Evolutionary conservation across 805 yeast species (phyloP).

Genomic region (Alloascoidea africana): DNA sequence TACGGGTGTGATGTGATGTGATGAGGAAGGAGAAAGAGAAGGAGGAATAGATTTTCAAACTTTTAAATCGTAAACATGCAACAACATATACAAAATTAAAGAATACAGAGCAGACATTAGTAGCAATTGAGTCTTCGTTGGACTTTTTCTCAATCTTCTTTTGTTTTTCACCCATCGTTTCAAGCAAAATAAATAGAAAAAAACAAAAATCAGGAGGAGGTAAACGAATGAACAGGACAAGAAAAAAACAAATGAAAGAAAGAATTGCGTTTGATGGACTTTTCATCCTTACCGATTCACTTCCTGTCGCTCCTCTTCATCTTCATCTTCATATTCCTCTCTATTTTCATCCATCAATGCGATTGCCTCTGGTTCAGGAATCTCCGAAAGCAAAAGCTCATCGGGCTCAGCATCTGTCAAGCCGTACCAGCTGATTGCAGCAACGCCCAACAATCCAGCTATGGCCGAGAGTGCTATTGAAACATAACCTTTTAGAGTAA

Average conservation of each 20-base stretch:
- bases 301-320: constrained; percentile 2
- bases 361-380: neutral
- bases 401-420: constrained; percentile 34
- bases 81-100: too few relatives aligned
- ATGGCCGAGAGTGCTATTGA: constrained; percentile 85
- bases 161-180: too few relatives aligned
- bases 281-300: constrained; percentile 2
- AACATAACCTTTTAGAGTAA: constrained; percentile 90
- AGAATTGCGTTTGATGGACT: constrained; percentile 13
- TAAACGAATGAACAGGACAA: neutral
- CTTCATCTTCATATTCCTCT: neutral
- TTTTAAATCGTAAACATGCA: too few relatives aligned
- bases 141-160: too few relatives aligned
- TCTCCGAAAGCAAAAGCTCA: neutral
- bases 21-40: too few relatives aligned
- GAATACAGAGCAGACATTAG: too few relatives aligned
- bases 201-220: too few relatives aligned
- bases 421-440: constrained; percentile 71
- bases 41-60: too few relatives aligned
- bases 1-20: neutral
- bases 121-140: too few relatives aligned
- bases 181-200: too few relatives aligned
- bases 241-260: neutral
- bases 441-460: constrained; percentile 74
- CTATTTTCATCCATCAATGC: constrained; percentile 2